Evolutionary conservation across 495 filamentous ascomycete genomes (phyloP), one percentile per base, ranked within the genome.

Genomic region (Penicillium argentinense): DNA sequence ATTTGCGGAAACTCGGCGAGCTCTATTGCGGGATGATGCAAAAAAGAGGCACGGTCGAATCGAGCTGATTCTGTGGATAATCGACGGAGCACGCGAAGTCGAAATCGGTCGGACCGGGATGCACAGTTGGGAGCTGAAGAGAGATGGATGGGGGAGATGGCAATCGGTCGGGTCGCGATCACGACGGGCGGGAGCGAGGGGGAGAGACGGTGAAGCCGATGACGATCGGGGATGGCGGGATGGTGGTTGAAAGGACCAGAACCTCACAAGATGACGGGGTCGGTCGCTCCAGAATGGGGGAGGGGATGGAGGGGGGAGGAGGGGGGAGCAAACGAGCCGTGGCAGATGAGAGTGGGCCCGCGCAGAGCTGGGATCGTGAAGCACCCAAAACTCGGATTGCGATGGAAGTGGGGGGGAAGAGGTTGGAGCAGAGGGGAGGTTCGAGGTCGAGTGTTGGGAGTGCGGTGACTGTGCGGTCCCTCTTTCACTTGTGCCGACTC

Each of bases 261-360:
- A 38, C 47, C 47, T 25, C 28, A 40, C 47, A 30, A 21, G 43
- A 53, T 27, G 26, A 44, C 42, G 57, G 55, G 51, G 49, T 59
- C 48, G 57, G 55, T 42, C n/a, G n/a, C n/a, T n/a, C n/a, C n/a
- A 43, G 49, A 56, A 49, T 47, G 53, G 46, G 53, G 45, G 54
- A 46, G 56, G 56, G 27, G 42, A 54, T 56, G 54, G 41, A 33
- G 49, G 50, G 44, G 48, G 49, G 41, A 45, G 51, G 33, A 46
- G 45, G 48, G 45, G 48, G 45, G 45, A 51, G 57, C 55, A 58
- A 55, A 55, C 45, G 51, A 52, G 33, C 52, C 39, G 48, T 27
- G 39, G 39, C 14, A 53, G 55, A 59, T 59, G 53, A 47, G 53
- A 57, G 55, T 59, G 59, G 59, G 33, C 43, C 60, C 59, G 56